Evolutionary conservation across 495 filamentous ascomycete species (phyloP).

Genomic region (Cudoniella acicularis): DNA sequence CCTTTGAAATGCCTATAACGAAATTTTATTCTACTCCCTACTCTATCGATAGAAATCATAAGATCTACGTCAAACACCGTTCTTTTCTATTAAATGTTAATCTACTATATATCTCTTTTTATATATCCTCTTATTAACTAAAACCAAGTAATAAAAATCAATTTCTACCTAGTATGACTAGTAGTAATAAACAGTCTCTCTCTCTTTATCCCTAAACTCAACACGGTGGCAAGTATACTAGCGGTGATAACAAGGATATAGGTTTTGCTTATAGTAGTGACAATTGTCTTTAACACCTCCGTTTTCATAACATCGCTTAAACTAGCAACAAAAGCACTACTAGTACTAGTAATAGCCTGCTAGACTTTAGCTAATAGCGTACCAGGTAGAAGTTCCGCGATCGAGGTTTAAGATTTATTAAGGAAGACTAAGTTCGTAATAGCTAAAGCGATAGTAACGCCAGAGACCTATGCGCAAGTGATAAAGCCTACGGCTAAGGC

Average conservation of each 20-base stretch:
- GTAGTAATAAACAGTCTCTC: neutral
- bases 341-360: slow-evolving; percentile 43
- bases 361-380: slow-evolving; percentile 34
- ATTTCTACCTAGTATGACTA: neutral
- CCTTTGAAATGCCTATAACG: neutral
- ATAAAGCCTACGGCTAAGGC: slow-evolving; percentile 49
- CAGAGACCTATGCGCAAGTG: slow-evolving; percentile 49
- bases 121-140: neutral
- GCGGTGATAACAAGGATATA: slow-evolving; percentile 48
- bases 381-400: slow-evolving; percentile 34
- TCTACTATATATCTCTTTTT: neutral
- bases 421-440: slow-evolving; percentile 57
- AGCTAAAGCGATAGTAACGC: slow-evolving; percentile 49
- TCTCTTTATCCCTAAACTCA: neutral
- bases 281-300: slow-evolving; percentile 44
- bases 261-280: slow-evolving; percentile 44
- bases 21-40: neutral
- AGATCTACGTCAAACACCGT: neutral
- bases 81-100: neutral
- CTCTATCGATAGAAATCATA: neutral
- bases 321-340: slow-evolving; percentile 35
- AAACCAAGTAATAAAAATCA: neutral
- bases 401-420: slow-evolving; percentile 34
- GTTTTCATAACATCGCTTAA: slow-evolving; percentile 29
- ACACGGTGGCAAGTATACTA: slow-evolving; percentile 26